Base-by-base conservation (phyloP, 1,284 basidiomycete genomes). In the Trichosporon faecale region DNA sequence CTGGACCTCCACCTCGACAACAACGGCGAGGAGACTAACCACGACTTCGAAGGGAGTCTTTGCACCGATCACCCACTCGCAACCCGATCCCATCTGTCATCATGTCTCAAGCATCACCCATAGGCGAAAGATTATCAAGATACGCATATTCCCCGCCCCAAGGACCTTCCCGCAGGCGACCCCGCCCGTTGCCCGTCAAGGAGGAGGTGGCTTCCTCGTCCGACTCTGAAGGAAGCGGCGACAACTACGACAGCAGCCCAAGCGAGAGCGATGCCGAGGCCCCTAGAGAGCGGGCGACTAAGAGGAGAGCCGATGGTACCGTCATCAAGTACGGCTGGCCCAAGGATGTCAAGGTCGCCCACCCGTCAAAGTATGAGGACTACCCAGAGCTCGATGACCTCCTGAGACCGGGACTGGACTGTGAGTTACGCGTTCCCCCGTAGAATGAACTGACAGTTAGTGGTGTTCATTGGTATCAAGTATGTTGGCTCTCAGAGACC, bases 391-490 rank as follows among this genome's bases (percentile, higher is more conserved):
- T 67, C 25, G 57, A 61, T 18, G 57, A 61, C 29, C 27, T 61
- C 8, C 33, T 71, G 40, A 37, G n/a, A 14, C 64, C 31, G 1
- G 64, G 21, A 0, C 67, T 71, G 3, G 70, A 71, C 64, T 14
- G 57, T 21, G 64, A 63, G 29, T 66, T 66, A 14, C 6, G 3
- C 18, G 4, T 14, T 8, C 18, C 11, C 3, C 7, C 21, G 12
- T 9, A 5, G 7, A 16, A n/a, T n/a, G n/a, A n/a, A 33, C 57
- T 61, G 57, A 61, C 57, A 31, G 2, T 8, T 44, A 90, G 89
- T 90, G 33, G 73, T 90, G 2, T 90, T 90, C 72, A 89, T 88
- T 74, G 89, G 89, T 14, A 90, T 90, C 69, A 90, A 90, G 89
- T 89, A 72, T 73, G 85, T 75, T 1, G n/a, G 2, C 3, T 9